Base-by-base conservation (phyloP, 345 rosid species). In the Odontarrhena argentea region DNA sequence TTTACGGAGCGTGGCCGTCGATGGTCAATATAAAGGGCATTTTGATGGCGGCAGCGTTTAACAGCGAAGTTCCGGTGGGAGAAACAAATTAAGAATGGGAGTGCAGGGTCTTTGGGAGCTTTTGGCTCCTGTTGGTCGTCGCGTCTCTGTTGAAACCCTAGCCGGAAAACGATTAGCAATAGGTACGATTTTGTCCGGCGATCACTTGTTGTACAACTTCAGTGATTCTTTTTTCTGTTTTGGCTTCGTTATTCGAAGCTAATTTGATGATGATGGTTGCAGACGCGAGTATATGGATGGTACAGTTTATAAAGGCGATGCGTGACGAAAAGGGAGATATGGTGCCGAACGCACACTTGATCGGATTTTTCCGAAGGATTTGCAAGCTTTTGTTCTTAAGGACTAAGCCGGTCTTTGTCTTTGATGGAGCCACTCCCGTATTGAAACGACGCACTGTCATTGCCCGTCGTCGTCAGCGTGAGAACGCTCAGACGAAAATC, bases 271-370 rank as follows among this genome's bases (percentile, higher is more conserved):
- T 34, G 0, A 3, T 54, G 63, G 38, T 57, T 63, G 14, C 69
- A 91, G 98, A 92, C 73, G 98, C 98, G 63, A 92, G 98, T 47
- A 92, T 92, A 74, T 90, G 97, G 97, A 83, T 94, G 89, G 80
- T 94, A 45, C 99, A 94, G 71, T 94, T 94, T 80, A 88, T 94
- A 81, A 94, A 91, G 78, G 99, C 99, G 7, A 94, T 94, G 97
- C 79, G 97, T 45, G 97, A 94, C 44, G 99, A 94, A 47, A 86
- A 80, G 60, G 97, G 99, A 18, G 96, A 94, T 72, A 94, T 94
- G 99, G 77, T 91, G 0, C 85, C 89, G 49, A 88, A 85, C 73
- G 99, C 96, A 5, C 97, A 94, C 76, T 74, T 94, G 81, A 49
- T 94, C 18, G 99, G 97, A 1, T 88, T 94, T 82, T 88, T 94